Evolutionary conservation across 306 rosid genomes (phyloP).

Genomic region (Ceratonia siliqua): DNA sequence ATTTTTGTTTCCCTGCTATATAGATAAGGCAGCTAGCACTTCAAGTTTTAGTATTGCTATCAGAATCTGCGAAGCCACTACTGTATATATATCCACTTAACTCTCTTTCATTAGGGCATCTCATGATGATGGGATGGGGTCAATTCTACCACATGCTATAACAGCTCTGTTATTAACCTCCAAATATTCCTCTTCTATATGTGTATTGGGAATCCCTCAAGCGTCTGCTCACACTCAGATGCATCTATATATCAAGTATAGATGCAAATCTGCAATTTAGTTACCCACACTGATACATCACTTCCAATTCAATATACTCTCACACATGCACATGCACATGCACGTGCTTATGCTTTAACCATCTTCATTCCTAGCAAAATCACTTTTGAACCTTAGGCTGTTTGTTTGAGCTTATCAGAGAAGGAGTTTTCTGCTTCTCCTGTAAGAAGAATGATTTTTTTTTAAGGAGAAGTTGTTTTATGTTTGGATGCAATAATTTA

Average conservation of each 20-base stretch:
- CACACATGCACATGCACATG: too few relatives aligned
- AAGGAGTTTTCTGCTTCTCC: too few relatives aligned
- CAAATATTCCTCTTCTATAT: not conserved
- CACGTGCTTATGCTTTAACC: too few relatives aligned
- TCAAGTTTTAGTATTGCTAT: slow-evolving; percentile 15
- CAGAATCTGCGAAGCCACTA: not conserved
- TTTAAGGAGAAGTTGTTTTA: too few relatives aligned
- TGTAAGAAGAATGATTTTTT: too few relatives aligned
- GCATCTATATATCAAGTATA: not conserved
- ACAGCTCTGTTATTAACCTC: not conserved
- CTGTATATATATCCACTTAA: too few relatives aligned
- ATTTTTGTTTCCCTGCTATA: not conserved
- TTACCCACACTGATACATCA: too few relatives aligned
- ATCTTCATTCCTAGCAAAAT: too few relatives aligned
- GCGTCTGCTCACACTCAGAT: not conserved
- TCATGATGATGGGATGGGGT: not conserved
- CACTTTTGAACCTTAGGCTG: too few relatives aligned
- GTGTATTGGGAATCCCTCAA: not conserved
- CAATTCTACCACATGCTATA: not conserved
- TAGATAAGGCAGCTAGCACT: slow-evolving; percentile 37
- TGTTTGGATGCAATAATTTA: too few relatives aligned
- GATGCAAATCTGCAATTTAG: not conserved
- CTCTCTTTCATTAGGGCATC: not conserved
- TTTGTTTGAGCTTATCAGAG: too few relatives aligned
- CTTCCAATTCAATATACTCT: too few relatives aligned